Conservation (phyloP, 2,329 filamentous ascomycete genomes). For the Cladophialophora chaetospira region DNA sequence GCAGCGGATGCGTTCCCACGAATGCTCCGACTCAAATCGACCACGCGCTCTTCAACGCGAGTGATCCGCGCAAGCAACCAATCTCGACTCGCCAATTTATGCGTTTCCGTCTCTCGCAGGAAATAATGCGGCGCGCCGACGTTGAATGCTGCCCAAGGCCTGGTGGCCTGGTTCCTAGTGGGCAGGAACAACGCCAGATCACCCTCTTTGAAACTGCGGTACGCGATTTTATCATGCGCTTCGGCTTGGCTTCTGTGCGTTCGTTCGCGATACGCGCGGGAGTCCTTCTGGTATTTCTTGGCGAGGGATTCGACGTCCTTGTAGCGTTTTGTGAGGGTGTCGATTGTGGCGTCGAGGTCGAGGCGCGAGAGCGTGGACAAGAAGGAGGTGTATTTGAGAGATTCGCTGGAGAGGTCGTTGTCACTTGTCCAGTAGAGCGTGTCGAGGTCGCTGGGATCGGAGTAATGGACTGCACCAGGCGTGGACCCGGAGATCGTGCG, state of each 20-base stretch:
- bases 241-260: conserved; percentile 79
- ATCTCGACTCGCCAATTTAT: conserved; percentile 80
- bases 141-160: conserved; percentile 98
- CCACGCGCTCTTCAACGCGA: conserved; percentile 87
- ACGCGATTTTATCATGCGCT: conserved; percentile 93
- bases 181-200: conserved; percentile 93
- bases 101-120: conserved; percentile 85
- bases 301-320: conserved; percentile 93
- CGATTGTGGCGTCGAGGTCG: conserved; percentile 79
- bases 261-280: conserved; percentile 82
- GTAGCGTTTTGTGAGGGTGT: conserved; percentile 82
- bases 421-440: conserved; percentile 82
- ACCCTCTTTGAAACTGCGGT: conserved; percentile 92
- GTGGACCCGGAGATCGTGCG: conserved; percentile 53
- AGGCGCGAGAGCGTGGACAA: conserved; percentile 74
- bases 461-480: conserved; percentile 56
- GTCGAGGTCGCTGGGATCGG: conserved; percentile 68
- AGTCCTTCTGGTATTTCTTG: conserved; percentile 89
- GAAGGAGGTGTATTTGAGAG: conserved; percentile 73
- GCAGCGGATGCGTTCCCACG: conserved; percentile 45
- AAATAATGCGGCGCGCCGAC: conserved; percentile 97
- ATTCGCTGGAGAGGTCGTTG: conserved; percentile 65
- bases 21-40: conserved; percentile 78
- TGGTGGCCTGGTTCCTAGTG: conserved; percentile 88
- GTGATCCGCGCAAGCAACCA: conserved; percentile 96